Base-by-base conservation (phyloP, 2,329 filamentous ascomycete species). In the Fusarium heterosporum region DNA sequence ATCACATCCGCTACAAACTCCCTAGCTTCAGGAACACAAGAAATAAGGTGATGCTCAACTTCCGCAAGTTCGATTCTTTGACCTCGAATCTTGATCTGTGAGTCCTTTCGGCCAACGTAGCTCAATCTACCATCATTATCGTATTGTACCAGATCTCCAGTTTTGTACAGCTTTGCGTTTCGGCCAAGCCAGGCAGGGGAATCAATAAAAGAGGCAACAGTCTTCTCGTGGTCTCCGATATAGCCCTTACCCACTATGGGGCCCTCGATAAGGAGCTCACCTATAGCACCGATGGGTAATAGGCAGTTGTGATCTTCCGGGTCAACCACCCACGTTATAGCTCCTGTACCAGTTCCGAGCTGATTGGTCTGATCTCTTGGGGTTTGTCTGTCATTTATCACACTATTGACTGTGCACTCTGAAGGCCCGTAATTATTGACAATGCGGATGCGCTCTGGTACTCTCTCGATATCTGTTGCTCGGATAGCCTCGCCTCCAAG, bases 1-100 rank as follows among this genome's bases (percentile, higher is more conserved):
- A 61, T 6, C 3, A 41, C 42, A 26, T 55, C 53, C 32, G 38
- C 8, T 22, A 74, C 64, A 4, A 66, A 67, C 2, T 77, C 79
- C 4, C 77, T 60, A 14, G 16, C 55, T 7, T 22, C 47, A 9
- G 38, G n/a, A 7, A 2, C 75, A 75, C 0, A 73, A 34, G 49
- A 39, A 8, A 43, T 16, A 9, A 43, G 11, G 12, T 52, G 47
- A 13, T 39, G 41, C 32, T 54, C 50, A 2, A 54, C 22, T 9
- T 54, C 50, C 3, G 13, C 41, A 14, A 54, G 50, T 41, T 54
- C 50, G 2, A 54, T 28, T 28, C 50, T 43, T 16, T 54, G 50
- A 14, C 50, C 50, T 14, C 50, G 50, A 3, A 54, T 17, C n/a
- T 54, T 54, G 41, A 39, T 25, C 19, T 54, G 50, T 2, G 32